Percentiles rank a stretch among this genome's conserved stretches.
Conservation (phyloP, 148 eudicot genomes). For the Rhododendron griersonianum region DNA sequence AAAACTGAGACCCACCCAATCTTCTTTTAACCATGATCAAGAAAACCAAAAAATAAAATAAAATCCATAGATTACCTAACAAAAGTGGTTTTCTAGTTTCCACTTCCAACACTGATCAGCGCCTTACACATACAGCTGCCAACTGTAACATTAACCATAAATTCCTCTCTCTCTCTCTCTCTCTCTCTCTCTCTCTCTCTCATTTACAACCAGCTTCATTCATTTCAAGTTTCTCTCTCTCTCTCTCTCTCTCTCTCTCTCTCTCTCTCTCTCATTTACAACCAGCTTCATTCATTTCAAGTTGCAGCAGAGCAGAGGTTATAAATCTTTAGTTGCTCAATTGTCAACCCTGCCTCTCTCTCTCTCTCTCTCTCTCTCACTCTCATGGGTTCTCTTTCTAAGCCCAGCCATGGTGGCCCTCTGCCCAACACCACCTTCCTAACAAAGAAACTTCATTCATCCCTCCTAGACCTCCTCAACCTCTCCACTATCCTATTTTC, state of each 20-base stretch:
- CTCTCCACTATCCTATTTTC: slow-evolving; percentile 22
- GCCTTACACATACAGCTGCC: not conserved
- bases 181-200: not conserved
- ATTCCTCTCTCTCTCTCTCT: not conserved
- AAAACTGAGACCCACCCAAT: not conserved
- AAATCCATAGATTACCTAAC: not conserved
- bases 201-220: no score
- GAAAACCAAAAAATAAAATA: no score
- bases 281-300: not conserved
- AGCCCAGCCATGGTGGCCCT: not conserved
- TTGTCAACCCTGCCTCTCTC: not conserved
- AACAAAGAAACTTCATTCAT: slow-evolving; percentile 1
- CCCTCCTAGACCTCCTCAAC: slow-evolving; percentile 19
- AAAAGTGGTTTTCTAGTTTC: not conserved
- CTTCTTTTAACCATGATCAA: not conserved
- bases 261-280: not conserved
- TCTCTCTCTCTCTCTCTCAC: not conserved
- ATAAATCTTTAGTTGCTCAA: not conserved
- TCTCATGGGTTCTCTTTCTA: slow-evolving; percentile 4
- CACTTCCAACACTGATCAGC: not conserved
- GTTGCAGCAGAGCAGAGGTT: not conserved
- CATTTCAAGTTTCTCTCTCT: not conserved
- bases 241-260: not conserved
- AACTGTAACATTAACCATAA: not conserved
- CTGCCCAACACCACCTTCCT: not conserved